Evolutionary conservation across 192 early-diverging fungal species (phyloP), one percentile per base, ranked within the genome.

Genomic region (Linnemannia elongata): DNA sequence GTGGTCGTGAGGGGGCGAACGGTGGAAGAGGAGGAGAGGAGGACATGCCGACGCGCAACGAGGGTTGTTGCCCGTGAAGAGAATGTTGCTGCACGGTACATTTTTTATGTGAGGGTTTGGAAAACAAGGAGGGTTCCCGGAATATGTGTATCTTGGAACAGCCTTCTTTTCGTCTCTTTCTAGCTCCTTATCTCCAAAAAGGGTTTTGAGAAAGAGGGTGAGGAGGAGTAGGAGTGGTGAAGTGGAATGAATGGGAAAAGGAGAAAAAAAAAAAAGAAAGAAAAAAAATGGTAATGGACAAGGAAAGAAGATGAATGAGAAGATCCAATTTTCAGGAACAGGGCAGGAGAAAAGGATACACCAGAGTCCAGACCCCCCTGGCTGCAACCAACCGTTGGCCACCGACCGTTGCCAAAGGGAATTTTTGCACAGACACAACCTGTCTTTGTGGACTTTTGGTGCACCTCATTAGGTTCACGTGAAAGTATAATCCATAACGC

Each of bases 51-150:
- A 49, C 66, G 57, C 38, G 77, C 63, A 24, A 71, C 49, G 9
- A 27, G 74, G 39, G 41, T 55, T 38, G 63, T 63, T 80, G 35
- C 22, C 22, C 45, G 60, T 60, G 76, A 60, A 3, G 60, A 69
- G 39, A 78, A 69, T 17, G 82, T 52, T 20, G 76, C 82, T 35
- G 60, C 82, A 41, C 82, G 82, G 52, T 78, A 77, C 82, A 83
- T 83, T 69, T 30, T 41, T 4, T 13, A 24, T 52, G n/a, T 15
- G 24, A 75, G 2, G n/a, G 2, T 27, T 6, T n/a, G 55, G 30
- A 24, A 66, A 66, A 66, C n/a, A 30, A 30, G 33, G 27, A 15
- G 33, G 27, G 9, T 4, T n/a, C n/a, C 55, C 4, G 49, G 55
- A 8, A 6, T 24, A 6, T 24, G 6, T 55, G n/a, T 27, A n/a